A percentile compares a stretch with the other conserved stretches of the same genome.
Conservation (phyloP, 345 rosid species). For the Syzygium grande region DNA sequence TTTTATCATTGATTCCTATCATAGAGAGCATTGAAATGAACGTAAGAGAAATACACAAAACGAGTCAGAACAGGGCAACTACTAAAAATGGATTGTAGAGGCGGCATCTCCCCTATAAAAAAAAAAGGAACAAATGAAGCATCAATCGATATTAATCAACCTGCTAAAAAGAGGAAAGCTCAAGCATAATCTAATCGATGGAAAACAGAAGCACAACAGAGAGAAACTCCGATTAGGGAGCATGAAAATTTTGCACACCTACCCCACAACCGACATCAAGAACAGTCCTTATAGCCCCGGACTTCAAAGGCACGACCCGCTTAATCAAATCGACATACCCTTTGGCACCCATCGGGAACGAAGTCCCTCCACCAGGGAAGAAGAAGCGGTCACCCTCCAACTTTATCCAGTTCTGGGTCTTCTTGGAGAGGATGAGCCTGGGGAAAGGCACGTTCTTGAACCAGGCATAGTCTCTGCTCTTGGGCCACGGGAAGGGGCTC, state of each 20-base stretch:
- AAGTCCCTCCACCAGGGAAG: constrained; percentile 75
- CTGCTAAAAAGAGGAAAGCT: neutral
- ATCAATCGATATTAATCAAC: neutral
- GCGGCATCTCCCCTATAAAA: neutral
- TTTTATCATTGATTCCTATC: neutral
- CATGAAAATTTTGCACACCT: neutral
- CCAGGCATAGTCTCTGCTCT: constrained; percentile 46
- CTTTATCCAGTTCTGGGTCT: constrained; percentile 60
- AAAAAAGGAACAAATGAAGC: neutral
- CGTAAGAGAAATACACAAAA: neutral
- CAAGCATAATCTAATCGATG: neutral
- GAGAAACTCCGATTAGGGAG: neutral
- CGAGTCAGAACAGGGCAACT: neutral
- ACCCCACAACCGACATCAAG: constrained; percentile 74
- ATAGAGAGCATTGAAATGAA: neutral
- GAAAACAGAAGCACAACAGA: neutral
- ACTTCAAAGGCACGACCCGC: constrained; percentile 34
- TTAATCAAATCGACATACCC: constrained; percentile 45
- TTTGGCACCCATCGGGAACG: constrained; percentile 52
- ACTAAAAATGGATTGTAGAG: neutral
- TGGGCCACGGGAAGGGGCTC: constrained; percentile 54
- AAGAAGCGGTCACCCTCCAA: constrained; percentile 35
- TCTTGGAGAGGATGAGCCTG: constrained; percentile 34
- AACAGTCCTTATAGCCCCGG: constrained; percentile 50
- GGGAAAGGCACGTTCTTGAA: constrained; percentile 55